phyloP scores from a whole-genome alignment of 164 flowering plant species.

The Protea cynaroides region DNA sequence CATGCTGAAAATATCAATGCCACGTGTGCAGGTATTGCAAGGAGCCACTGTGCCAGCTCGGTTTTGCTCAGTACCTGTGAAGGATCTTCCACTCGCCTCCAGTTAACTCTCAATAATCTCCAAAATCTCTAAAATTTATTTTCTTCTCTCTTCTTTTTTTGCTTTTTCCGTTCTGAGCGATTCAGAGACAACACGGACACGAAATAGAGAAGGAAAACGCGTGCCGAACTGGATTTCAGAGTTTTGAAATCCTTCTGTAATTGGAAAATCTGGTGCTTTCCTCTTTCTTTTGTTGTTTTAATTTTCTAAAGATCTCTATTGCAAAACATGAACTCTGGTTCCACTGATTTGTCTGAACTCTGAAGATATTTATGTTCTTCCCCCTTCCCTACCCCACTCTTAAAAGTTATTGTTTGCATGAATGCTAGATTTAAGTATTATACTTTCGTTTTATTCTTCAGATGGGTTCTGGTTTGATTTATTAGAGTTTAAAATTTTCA shows the following conservation, averaged over 20 bases:
- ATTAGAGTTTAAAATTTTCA: too few relatives aligned
- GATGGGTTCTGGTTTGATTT: too few relatives aligned
- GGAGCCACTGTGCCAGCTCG: slow-evolving; percentile 8
- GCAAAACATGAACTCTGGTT: neutral
- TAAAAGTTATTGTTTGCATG: neutral
- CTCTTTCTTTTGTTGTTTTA: neutral
- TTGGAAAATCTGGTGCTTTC: neutral
- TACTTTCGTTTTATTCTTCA: too few relatives aligned
- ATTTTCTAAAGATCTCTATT: neutral
- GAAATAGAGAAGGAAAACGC: neutral
- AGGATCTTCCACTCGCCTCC: slow-evolving; percentile 38
- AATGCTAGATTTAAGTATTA: neutral
- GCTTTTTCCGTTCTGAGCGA: neutral
- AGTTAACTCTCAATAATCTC: slow-evolving; percentile 6
- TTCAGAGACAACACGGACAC: neutral
- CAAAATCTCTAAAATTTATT: neutral
- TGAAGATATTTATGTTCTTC: neutral
- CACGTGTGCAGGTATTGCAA: slow-evolving; percentile 41
- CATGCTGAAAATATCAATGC: slow-evolving; percentile 67
- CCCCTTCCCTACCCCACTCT: neutral
- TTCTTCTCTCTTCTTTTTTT: neutral
- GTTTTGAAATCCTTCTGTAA: too few relatives aligned
- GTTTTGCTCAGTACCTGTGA: slow-evolving; percentile 28
- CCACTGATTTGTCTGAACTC: neutral
- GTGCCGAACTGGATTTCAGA: too few relatives aligned